Evolutionary conservation across 2,329 filamentous ascomycete genomes (phyloP), one percentile per base, ranked within the genome.

Genomic region (Capronia coronata): DNA sequence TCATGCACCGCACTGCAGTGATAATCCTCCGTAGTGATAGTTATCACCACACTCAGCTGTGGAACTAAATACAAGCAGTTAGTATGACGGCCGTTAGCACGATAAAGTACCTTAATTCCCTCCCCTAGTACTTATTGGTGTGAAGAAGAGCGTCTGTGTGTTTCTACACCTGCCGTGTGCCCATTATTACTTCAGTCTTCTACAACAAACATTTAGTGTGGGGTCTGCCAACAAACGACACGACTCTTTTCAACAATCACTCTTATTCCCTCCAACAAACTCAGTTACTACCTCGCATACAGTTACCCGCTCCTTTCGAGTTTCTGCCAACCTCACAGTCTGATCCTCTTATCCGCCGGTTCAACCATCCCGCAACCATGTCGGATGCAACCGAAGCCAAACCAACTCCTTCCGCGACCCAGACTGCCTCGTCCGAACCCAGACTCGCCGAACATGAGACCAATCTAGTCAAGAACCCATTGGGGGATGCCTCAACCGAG

Each of bases 381-480:
- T 46, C 55, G 39, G 55, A 57, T 30, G 44, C 55, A 40, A 45
- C 49, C 40, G 56, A 59, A 45, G 40, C 52, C 25, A 58, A 59
- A 38, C 51, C 56, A 19, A 56, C 58, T 16, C 54, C 57, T 16
- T 49, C 57, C 27, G 56, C 57, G 18, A 52, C 54, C 39, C 54
- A 59, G 40, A 43, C 43, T 32, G 52, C 58, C 32, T 57, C 58
- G 19, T 48, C 51, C 21, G 56, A 54, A 34, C 56, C 49, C 29
- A 49, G 55, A 50, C 48, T 51, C 27, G 52, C 53, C 6, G 23
- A 59, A 55, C 40, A 37, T 46, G 58, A 60, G 48, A 60, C 56
- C 34, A 46, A 59, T 11, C 49, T 57, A 37, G 54, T 52, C 22
- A 55, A 54, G 42, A 58, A 59, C 35, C 52, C 56, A n/a, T 42